These are phyloP conservation scores for Globisporangium solare DNA, from an alignment of 352 stramenopile genomes.

Conservation along the genomic window DNA sequence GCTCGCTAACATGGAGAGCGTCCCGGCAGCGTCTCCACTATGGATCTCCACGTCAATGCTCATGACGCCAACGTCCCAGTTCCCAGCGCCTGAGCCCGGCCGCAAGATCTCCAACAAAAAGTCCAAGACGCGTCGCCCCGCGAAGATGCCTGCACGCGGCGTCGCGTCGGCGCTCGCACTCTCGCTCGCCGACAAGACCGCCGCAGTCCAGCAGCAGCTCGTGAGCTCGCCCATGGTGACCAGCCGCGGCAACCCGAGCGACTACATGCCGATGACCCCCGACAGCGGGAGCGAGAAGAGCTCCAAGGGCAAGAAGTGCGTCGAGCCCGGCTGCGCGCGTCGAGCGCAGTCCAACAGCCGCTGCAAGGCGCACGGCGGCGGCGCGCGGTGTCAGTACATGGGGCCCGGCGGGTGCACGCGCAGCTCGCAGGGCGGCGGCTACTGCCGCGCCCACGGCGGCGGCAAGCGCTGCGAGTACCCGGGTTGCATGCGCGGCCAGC, in stretches of 20 bases:
- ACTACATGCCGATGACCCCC: not conserved
- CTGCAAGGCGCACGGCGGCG: constrained; percentile 76
- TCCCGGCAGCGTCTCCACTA: not conserved
- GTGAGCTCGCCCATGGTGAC: constrained; percentile 1
- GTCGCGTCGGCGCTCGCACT: constrained; percentile 2
- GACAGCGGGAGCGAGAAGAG: constrained; percentile 11
- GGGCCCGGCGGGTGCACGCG: constrained; percentile 56
- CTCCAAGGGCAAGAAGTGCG: constrained; percentile 75
- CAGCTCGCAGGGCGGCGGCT: constrained; percentile 74
- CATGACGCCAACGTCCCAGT: constrained; percentile 11
- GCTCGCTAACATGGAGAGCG: not conserved
- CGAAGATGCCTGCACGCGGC: constrained; percentile 1
- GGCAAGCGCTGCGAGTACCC: constrained; percentile 78
- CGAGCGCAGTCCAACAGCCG: constrained; percentile 80
- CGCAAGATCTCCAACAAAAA: constrained; percentile 15
- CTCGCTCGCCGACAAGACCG: constrained; percentile 6
- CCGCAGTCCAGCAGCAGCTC: not conserved
- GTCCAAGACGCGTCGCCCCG: constrained; percentile 9
- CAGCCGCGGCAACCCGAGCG: constrained; percentile 1
- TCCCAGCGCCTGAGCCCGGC: constrained; percentile 4
- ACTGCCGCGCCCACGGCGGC: constrained; percentile 74
- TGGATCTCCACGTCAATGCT: constrained; percentile 19
- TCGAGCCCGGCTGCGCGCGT: constrained; percentile 48
- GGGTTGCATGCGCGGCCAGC: constrained; percentile 63
- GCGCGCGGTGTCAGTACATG: constrained; percentile 62